Conservation (phyloP, 2,329 filamentous ascomycete species). For the Fusarium sp. region DNA sequence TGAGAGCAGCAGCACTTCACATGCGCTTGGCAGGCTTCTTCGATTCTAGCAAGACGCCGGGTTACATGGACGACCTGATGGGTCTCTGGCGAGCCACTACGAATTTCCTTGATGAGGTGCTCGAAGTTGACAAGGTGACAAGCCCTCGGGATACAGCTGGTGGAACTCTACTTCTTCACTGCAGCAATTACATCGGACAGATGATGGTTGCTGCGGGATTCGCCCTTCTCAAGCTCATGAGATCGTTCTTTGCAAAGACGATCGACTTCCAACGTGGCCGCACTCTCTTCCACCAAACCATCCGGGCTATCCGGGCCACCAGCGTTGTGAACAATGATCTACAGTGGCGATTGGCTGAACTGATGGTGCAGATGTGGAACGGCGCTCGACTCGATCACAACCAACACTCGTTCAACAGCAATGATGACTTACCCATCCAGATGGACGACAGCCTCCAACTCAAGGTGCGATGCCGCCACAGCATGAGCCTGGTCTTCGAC, state of each 20-base stretch:
- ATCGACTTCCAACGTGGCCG: slow-evolving; percentile 74
- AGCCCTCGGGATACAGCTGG: slow-evolving; percentile 56
- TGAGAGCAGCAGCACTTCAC: slow-evolving; percentile 77
- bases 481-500: slow-evolving; percentile 86
- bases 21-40: slow-evolving; percentile 83
- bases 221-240: slow-evolving; percentile 79
- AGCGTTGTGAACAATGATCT: slow-evolving; percentile 82
- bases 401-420: slow-evolving; percentile 57
- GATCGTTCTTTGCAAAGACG: slow-evolving; percentile 77
- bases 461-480: slow-evolving; percentile 84
- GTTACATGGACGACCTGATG: slow-evolving; percentile 78
- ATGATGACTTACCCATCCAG: slow-evolving; percentile 59
- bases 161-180: slow-evolving; percentile 69
- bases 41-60: slow-evolving; percentile 75
- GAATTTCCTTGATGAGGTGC: slow-evolving; percentile 72
- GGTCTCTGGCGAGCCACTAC: slow-evolving; percentile 77
- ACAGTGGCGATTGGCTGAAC: slow-evolving; percentile 79
- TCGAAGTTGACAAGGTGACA: slow-evolving; percentile 61
- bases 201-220: slow-evolving; percentile 86
- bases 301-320: slow-evolving; percentile 74
- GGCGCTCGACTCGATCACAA: slow-evolving; percentile 65
- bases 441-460: slow-evolving; percentile 79
- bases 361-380: slow-evolving; percentile 91
- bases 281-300: slow-evolving; percentile 74
- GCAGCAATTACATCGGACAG: slow-evolving; percentile 81